Evolutionary conservation across 805 yeast species (phyloP).

Genomic region (Kodamaea hsintzibuensis): DNA sequence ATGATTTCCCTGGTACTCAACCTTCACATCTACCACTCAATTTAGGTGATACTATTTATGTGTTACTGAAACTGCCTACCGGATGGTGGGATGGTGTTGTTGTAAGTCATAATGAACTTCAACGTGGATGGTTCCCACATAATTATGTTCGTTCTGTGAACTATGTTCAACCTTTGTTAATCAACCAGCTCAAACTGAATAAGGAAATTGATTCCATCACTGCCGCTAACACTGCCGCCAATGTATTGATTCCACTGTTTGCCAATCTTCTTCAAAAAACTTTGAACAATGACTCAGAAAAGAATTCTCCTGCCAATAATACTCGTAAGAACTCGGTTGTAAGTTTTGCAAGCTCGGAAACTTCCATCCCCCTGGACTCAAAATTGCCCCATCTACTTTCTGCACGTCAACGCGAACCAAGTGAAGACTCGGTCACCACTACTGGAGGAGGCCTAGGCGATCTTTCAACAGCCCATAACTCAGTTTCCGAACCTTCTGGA

Average conservation of each 20-base stretch:
- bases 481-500: constrained; percentile 7
- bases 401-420: constrained; percentile 3
- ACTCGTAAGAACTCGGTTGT: constrained; percentile 50
- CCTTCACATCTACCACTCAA: constrained; percentile 52
- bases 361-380: constrained; percentile 29
- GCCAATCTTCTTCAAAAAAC: constrained; percentile 38
- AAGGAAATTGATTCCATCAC: constrained; percentile 45
- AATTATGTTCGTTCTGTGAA: constrained; percentile 53
- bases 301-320: constrained; percentile 32
- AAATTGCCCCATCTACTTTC: constrained; percentile 25
- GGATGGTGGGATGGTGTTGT: constrained; percentile 91
- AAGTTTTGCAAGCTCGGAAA: constrained; percentile 49
- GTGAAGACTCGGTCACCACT: background rate
- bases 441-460: background rate
- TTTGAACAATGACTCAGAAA: constrained; percentile 30
- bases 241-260: constrained; percentile 44
- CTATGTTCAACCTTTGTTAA: constrained; percentile 39
- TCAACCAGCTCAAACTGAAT: constrained; percentile 37
- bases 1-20: constrained; percentile 55
- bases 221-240: constrained; percentile 49
- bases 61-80: constrained; percentile 57
- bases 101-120: constrained; percentile 36
- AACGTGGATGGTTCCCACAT: constrained; percentile 86
- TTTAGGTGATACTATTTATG: constrained; percentile 72
- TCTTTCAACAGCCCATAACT: background rate